A percentile compares a stretch with the other conserved stretches of the same genome.
Evolutionary conservation across 2,329 filamentous ascomycete genomes (phyloP).

Genomic region (Verticillium alfalfae): DNA sequence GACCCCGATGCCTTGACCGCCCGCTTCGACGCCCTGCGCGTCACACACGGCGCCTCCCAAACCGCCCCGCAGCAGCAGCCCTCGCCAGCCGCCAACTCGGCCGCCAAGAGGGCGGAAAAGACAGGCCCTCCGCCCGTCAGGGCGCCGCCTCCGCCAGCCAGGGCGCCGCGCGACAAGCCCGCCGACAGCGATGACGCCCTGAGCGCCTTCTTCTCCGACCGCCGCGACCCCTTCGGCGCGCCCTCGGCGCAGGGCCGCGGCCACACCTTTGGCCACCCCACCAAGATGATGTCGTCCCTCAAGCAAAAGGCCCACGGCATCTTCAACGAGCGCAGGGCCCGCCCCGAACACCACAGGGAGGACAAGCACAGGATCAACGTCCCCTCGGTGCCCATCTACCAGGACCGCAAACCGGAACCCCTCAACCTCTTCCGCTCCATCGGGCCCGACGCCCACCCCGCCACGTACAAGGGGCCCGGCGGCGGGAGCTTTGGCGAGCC

Average conservation of each 20-base stretch:
- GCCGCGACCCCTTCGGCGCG: conserved; percentile 5
- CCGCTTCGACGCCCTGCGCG: conserved; percentile 10
- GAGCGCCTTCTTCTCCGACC: conserved; percentile 10
- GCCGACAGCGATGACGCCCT: conserved; percentile 10
- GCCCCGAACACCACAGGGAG: conserved; percentile 52
- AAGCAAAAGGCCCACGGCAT: conserved; percentile 49
- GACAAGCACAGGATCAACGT: conserved; percentile 38
- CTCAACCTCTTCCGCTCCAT: conserved; percentile 43
- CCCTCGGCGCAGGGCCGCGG: conserved; percentile 7
- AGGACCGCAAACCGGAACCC: conserved; percentile 40
- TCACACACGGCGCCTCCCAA: conserved; percentile 3
- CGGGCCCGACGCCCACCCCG: conserved; percentile 17
- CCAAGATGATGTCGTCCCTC: conserved; percentile 41
- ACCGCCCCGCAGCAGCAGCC: background rate
- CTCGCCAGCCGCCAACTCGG: conserved; percentile 1
- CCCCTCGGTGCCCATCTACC: conserved; percentile 39
- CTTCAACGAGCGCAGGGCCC: conserved; percentile 48
- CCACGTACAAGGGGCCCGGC: conserved; percentile 23
- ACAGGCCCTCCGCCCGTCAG: conserved; percentile 8
- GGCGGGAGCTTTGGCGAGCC: conserved; percentile 28
- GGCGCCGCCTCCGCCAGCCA: background rate
- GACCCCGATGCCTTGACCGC: conserved; percentile 9
- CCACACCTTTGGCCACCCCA: conserved; percentile 27
- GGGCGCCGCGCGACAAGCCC: conserved; percentile 3
- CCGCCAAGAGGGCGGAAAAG: conserved; percentile 1